Evolutionary conservation across 352 stramenopile species (phyloP).

Genomic region (Thalassiosira mediterranea): DNA sequence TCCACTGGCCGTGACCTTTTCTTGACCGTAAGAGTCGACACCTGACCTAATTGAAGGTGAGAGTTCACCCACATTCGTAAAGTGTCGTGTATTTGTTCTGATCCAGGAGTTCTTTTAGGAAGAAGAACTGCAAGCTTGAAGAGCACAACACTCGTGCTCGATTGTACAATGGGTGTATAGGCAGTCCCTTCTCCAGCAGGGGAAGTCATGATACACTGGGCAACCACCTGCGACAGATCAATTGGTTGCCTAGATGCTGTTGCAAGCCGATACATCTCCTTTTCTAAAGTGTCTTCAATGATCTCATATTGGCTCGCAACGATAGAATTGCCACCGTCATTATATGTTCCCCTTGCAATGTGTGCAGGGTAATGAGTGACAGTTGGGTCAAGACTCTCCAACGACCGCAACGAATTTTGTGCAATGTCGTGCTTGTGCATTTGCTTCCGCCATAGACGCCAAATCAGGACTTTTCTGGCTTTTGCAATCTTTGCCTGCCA

Average conservation of each 20-base stretch:
- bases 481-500: constrained; percentile 59
- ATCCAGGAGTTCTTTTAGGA: constrained; percentile 18
- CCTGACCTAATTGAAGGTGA: constrained; percentile 25
- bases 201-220: constrained; percentile 19
- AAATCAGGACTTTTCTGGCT: constrained; percentile 59
- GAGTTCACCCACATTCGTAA: constrained; percentile 52
- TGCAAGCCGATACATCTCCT: constrained; percentile 46
- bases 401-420: constrained; percentile 15
- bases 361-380: constrained; percentile 23
- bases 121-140: constrained; percentile 52
- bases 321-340: not conserved
- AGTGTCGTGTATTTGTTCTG: constrained; percentile 28
- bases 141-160: constrained; percentile 26
- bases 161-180: constrained; percentile 15
- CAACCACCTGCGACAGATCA: constrained; percentile 37
- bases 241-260: constrained; percentile 34
- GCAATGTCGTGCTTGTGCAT: constrained; percentile 26
- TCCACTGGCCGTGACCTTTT: constrained; percentile 20
- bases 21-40: constrained; percentile 21
- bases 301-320: not conserved
- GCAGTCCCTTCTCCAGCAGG: not conserved
- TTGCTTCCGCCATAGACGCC: constrained; percentile 54
- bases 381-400: constrained; percentile 40
- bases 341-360: not conserved
- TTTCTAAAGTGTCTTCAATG: constrained; percentile 20